Conservation (phyloP, 176 grass and related monocot species). For the Zea mays region DNA sequence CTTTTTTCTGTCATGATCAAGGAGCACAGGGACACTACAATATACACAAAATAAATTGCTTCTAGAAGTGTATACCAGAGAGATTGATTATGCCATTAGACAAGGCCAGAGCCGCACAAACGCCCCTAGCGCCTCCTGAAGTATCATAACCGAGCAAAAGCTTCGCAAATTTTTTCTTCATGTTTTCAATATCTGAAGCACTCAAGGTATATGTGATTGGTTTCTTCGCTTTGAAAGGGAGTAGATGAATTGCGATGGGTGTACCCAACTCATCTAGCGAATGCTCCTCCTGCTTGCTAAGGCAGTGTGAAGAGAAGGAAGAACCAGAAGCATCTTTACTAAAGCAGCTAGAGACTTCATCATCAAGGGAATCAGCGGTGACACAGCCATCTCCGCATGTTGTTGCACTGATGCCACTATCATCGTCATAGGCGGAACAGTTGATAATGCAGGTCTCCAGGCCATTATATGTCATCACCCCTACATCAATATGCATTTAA, state of each 20-base stretch:
- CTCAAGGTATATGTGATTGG: slow-evolving; percentile 64
- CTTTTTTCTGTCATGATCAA: slow-evolving; percentile 17
- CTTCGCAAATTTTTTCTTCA: slow-evolving; percentile 91
- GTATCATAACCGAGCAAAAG: slow-evolving; percentile 88
- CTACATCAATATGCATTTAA: slow-evolving; percentile 39
- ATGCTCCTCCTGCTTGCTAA: slow-evolving; percentile 69
- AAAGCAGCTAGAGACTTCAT: slow-evolving; percentile 87
- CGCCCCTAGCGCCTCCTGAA: slow-evolving; percentile 72
- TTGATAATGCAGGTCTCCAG: slow-evolving; percentile 85
- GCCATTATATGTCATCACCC: slow-evolving; percentile 79
- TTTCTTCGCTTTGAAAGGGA: slow-evolving; percentile 71
- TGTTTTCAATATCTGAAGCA: slow-evolving; percentile 70
- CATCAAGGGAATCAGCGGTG: slow-evolving; percentile 70
- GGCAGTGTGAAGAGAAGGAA: slow-evolving; percentile 75
- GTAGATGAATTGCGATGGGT: slow-evolving; percentile 50
- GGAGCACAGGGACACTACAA: background rate
- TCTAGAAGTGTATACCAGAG: slow-evolving; percentile 65
- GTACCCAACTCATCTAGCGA: slow-evolving; percentile 56
- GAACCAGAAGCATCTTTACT: slow-evolving; percentile 71
- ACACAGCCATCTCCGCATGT: slow-evolving; percentile 61
- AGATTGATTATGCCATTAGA: slow-evolving; percentile 89
- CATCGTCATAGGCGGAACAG: slow-evolving; percentile 68
- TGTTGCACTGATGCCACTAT: slow-evolving; percentile 65
- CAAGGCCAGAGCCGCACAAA: slow-evolving; percentile 75
- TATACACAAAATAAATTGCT: slow-evolving; percentile 25